Evolutionary conservation across 805 yeast genomes (phyloP).

Genomic region (Starmerella bombi): DNA sequence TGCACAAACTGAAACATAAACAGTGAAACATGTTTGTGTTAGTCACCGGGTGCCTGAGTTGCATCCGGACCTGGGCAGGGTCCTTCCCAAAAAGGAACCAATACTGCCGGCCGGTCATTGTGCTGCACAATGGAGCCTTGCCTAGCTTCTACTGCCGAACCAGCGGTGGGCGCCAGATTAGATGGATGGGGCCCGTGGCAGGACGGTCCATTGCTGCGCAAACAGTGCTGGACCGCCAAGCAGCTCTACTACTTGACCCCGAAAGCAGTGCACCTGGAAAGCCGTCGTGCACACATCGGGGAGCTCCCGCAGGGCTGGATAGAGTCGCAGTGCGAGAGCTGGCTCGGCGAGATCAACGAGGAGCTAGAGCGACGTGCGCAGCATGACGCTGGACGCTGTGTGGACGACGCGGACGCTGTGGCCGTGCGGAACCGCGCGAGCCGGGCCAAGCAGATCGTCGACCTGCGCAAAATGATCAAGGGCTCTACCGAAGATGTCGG

Average conservation of each 20-base stretch:
- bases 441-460: neutral
- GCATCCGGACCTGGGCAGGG: too few species aligned
- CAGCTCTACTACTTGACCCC: constrained; percentile 25
- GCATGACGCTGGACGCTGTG: neutral
- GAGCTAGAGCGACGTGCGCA: constrained; percentile 1
- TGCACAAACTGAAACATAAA: too few species aligned
- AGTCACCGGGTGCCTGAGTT: too few species aligned
- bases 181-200: constrained; percentile 13
- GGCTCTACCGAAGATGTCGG: neutral
- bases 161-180: too few species aligned
- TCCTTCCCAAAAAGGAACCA: too few species aligned
- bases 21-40: too few species aligned
- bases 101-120: too few species aligned
- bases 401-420: neutral
- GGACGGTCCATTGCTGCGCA: constrained; percentile 12
- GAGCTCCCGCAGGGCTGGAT: constrained; percentile 23
- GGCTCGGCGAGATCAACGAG: constrained; percentile 15
- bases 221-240: constrained; percentile 25
- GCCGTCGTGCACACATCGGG: constrained; percentile 26
- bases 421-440: neutral
- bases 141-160: too few species aligned
- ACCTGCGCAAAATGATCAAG: neutral
- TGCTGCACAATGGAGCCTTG: too few species aligned
- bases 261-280: constrained; percentile 22
- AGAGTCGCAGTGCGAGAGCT: constrained; percentile 6